Evolutionary conservation across 176 grass and related monocot species (phyloP).

Genomic region (barley (Hordeum vulgare)): MorexV3_pseudomolecules_assembly NC_058519.1:279788053-279788552

Average conservation of each 20-base stretch:
- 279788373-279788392: neutral
- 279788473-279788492: neutral
- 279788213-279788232: neutral
- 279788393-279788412: neutral
- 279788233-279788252: neutral
- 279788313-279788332: neutral
- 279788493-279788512: neutral
- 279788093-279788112: neutral
- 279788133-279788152: neutral
- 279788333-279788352: neutral
- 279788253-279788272: neutral
- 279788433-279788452: neutral
- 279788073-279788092: no score
- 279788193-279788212: neutral
- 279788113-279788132: neutral
- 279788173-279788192: neutral
- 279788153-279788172: neutral
- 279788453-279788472: neutral
- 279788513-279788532: neutral
- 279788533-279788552: neutral
- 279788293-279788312: neutral
- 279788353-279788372: neutral
- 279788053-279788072: no score
- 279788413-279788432: neutral
- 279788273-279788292: neutral